phyloP scores from a whole-genome alignment of 257 asterid genomes.

The Gentiana straminea region DNA sequence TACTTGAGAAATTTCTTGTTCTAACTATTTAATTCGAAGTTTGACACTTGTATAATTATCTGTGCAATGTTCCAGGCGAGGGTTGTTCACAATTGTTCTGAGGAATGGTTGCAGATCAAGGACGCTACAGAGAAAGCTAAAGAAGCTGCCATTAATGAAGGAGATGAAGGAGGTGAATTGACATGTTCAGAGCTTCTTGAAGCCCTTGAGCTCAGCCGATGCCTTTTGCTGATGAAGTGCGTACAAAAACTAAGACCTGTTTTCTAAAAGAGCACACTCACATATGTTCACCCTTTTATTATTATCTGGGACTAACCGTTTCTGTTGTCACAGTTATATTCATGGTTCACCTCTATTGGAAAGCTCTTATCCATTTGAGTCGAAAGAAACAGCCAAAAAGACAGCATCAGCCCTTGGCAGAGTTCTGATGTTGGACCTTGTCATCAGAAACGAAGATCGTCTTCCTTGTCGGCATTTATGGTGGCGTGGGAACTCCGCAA shows the following conservation, averaged over 20 bases:
- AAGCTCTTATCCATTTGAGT: constrained; percentile 69
- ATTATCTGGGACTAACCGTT: too few relatives aligned
- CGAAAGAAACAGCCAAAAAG: constrained; percentile 76
- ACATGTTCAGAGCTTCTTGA: constrained; percentile 95
- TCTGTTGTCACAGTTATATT: constrained; percentile 52
- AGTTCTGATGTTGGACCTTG: constrained; percentile 88
- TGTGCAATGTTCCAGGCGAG: constrained; percentile 50
- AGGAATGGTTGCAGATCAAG: constrained; percentile 83
- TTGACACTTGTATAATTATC: constrained; percentile 5
- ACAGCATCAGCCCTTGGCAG: constrained; percentile 87
- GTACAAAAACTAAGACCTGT: constrained; percentile 12
- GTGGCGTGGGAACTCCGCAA: constrained; percentile 96
- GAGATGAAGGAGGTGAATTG: constrained; percentile 84
- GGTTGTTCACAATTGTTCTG: constrained; percentile 48
- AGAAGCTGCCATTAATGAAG: constrained; percentile 55
- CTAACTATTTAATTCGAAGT: constrained; percentile 10
- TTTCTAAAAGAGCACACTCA: too few relatives aligned
- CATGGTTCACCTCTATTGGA: constrained; percentile 92
- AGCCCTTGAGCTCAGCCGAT: constrained; percentile 99
- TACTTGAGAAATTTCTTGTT: constrained; percentile 22
- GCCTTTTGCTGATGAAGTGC: constrained; percentile 85
- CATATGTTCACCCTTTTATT: too few relatives aligned
- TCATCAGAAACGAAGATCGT: constrained; percentile 93
- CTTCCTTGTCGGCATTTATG: constrained; percentile 95
- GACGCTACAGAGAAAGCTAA: constrained; percentile 91